Evolutionary conservation across 306 rosid genomes (phyloP), one percentile per base, ranked within the genome.

Genomic region (Prunus campanulata): DNA sequence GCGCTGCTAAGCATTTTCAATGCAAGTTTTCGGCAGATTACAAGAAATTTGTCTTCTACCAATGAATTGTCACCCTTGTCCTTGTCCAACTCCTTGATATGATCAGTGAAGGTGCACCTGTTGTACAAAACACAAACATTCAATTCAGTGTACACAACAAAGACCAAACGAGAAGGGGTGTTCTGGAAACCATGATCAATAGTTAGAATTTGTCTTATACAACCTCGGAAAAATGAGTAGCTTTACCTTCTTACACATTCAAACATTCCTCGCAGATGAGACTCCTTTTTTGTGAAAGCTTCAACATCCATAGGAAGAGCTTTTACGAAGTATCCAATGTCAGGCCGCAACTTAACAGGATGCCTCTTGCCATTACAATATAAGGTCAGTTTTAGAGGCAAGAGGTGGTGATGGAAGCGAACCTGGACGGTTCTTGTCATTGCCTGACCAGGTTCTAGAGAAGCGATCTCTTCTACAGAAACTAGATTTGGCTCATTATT

Each of bases 261-360:
- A 81, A 90, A 95, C 97, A 95, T 92, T 85, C 97, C 97, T n/a
- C 82, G 95, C 59, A 96, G 98, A 60, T 57, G 87, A 79, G 96
- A 90, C 82, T 87, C 99, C 80, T 85, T 87, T 32, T 81, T 80
- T 67, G 83, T 84, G 85, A 90, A 96, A 79, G 78, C 83, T 75
- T 88, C 93, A 51, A 75, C 74, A 70, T 79, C 90, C 84, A 96
- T 70, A 3, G 89, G 86, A 74, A 89, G 90, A 44, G 97, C 90
- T 78, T 85, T 89, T 49, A 96, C 85, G 62, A 96, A 92, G 84
- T 91, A 96, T 76, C 97, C 99, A 76, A 96, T 91, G 80, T 92
- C 98, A 13, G 99, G 99, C 85, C 91, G 86, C 77, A 96, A 74
- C 77, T 82, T 95, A 62, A 92, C 93, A 61, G 89, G 86, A 82